phyloP scores from a whole-genome alignment of 805 yeast species.

The Cyberlindnera veronae region DNA sequence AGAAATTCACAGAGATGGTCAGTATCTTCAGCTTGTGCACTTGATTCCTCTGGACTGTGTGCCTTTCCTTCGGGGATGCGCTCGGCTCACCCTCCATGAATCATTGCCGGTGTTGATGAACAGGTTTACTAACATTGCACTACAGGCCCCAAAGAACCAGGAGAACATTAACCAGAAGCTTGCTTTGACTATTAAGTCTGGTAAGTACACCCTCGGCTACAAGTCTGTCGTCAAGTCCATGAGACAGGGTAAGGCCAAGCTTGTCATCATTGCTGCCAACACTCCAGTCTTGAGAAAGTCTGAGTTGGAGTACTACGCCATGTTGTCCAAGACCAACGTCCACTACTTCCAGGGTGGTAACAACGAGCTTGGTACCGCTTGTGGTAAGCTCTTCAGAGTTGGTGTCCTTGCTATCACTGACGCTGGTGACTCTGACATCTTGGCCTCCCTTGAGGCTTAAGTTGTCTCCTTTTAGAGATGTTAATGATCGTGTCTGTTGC shows the following conservation, averaged over 20 bases:
- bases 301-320: conserved; percentile 99
- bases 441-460: conserved; percentile 46
- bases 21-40: conserved; percentile 43
- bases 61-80: conserved; percentile 2
- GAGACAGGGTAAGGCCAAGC: conserved; percentile 99
- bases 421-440: conserved; percentile 99
- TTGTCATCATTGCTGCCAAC: conserved; percentile 97
- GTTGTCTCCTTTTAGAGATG: conserved; percentile 7
- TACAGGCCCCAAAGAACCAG: conserved; percentile 90
- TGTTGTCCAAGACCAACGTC: conserved; percentile 94
- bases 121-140: conserved; percentile 37
- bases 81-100: not conserved
- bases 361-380: conserved; percentile 99
- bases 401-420: conserved; percentile 95
- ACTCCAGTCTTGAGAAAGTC: conserved; percentile 99
- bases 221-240: conserved; percentile 97
- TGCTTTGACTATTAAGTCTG: conserved; percentile 97
- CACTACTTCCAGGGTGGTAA: conserved; percentile 99
- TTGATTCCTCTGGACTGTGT: too few relatives aligned
- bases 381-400: conserved; percentile 99
- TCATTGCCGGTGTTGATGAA: not conserved
- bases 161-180: conserved; percentile 98
- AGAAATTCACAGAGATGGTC: conserved; percentile 94
- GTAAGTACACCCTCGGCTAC: conserved; percentile 99
- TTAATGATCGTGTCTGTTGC: conserved; percentile 1